Evolutionary conservation across 2,329 filamentous ascomycete genomes (phyloP), one percentile per base, ranked within the genome.

Genomic region (Trichoderma atrobrunneum): DNA sequence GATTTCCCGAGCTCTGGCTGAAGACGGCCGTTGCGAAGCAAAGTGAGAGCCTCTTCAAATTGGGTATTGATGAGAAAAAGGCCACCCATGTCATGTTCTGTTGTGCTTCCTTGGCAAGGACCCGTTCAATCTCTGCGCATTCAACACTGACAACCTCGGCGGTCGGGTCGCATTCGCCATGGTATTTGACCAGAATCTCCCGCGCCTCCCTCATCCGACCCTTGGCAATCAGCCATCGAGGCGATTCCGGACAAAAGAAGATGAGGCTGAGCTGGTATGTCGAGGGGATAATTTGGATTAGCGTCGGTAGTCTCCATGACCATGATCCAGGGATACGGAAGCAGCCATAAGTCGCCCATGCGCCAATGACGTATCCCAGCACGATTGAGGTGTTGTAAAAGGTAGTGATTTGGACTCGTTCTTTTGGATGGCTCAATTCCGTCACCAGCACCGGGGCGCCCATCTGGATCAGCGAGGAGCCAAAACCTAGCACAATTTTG

Each of bases 191-290:
- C 0, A 90, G 76, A 30, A 88, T 85, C 0, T 80, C 79, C 18
- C 81, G 83, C 0, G 88, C 88, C 75, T 89, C 82, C 6, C 87
- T 84, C 1, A 78, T 72, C 26, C 83, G 82, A 36, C 87, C 87
- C 73, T 87, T 83, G 43, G 84, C 83, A 57, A 90, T 82, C 32
- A 90, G 78, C 85, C 85, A 91, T 48, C 89, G 84, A 1, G 89
- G 89, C 0, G 85, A 88, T 74, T 91, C 90, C 0, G 89, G 89
- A 6, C 89, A 83, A 65, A 88, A 85, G 74, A 81, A 82, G 65
- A 86, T 78, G 68, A 85, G 83, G 11, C 79, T 70, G 21, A 88
- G 81, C 73, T 87, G 81, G 32, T 80, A 81, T 0, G 74, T 76
- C 2, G 83, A 77, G 81, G 83, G 85, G 5, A 85, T 72, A 57